Evolutionary conservation across 257 asterid species (phyloP).

Genomic region (Thymus mandschuricus): DNA sequence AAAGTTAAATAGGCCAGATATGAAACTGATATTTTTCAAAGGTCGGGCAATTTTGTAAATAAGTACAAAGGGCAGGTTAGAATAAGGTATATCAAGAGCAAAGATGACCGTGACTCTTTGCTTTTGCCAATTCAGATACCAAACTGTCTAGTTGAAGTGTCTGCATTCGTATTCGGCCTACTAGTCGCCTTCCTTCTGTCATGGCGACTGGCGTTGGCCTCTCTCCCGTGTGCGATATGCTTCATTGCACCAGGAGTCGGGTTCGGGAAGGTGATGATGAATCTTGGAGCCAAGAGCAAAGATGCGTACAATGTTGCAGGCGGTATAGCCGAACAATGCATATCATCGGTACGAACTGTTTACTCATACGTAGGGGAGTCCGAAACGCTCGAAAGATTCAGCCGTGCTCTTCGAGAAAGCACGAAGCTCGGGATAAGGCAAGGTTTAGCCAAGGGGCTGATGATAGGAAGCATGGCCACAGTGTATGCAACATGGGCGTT

Average conservation of each 20-base stretch:
- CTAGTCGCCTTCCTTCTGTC: slow-evolving; percentile 66
- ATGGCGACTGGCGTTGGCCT: slow-evolving; percentile 72
- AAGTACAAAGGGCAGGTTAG: too few relatives aligned
- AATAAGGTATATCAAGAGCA: too few relatives aligned
- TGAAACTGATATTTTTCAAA: too few relatives aligned
- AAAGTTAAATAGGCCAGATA: too few relatives aligned
- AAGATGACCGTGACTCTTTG: neutral
- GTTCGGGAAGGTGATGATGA: slow-evolving; percentile 68
- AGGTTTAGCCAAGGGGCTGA: slow-evolving; percentile 67
- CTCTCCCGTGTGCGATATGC: slow-evolving; percentile 64
- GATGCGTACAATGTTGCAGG: slow-evolving; percentile 67
- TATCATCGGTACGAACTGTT: slow-evolving; percentile 73
- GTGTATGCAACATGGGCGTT: slow-evolving; percentile 74
- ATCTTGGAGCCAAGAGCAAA: slow-evolving; percentile 50
- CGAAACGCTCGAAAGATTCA: slow-evolving; percentile 55
- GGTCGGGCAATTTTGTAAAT: too few relatives aligned
- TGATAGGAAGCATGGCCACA: slow-evolving; percentile 86
- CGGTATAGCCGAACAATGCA: slow-evolving; percentile 63
- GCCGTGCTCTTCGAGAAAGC: slow-evolving; percentile 56
- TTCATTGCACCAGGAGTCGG: slow-evolving; percentile 65
- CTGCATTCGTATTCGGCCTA: slow-evolving; percentile 53
- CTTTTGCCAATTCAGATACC: slow-evolving; percentile 51
- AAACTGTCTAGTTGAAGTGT: slow-evolving; percentile 55
- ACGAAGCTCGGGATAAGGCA: slow-evolving; percentile 61
- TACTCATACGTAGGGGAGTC: slow-evolving; percentile 74